These are phyloP conservation scores for Moniliella sp. DNA, from an alignment of 1,284 basidiomycete species.

Conservation along the genomic window DNA sequence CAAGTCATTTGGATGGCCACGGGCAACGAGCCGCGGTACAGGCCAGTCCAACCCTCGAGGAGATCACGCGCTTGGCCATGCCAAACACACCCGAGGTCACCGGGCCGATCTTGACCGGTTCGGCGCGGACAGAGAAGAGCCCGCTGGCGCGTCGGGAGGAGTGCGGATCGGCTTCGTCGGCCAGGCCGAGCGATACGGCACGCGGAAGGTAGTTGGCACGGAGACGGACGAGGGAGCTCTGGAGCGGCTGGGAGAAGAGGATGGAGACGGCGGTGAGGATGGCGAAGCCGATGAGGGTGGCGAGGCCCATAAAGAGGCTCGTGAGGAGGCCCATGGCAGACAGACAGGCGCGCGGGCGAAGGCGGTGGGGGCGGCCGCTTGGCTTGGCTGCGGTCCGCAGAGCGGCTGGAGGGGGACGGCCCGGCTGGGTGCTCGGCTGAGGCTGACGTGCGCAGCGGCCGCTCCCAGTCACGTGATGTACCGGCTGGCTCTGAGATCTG, in stretches of 20 bases:
- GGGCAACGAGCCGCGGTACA: slow-evolving; percentile 17
- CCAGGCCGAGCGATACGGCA: slow-evolving; percentile 25
- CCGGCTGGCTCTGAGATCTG: no score
- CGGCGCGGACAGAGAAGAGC: slow-evolving; percentile 10
- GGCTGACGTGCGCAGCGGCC: no score
- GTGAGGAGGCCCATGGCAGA: no score
- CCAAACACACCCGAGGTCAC: slow-evolving; percentile 18
- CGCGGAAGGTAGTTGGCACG: slow-evolving; percentile 31
- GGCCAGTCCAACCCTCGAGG: slow-evolving; percentile 25
- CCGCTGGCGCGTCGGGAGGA: slow-evolving; percentile 6
- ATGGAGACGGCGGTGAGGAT: slow-evolving; percentile 14
- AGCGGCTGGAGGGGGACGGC: no score
- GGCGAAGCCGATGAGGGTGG: slow-evolving; percentile 11
- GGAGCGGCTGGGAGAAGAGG: slow-evolving; percentile 22
- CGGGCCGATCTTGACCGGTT: slow-evolving; percentile 27
- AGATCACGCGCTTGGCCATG: slow-evolving; percentile 20
- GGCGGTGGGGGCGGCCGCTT: no score
- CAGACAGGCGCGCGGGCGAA: no score
- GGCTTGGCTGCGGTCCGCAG: no score
- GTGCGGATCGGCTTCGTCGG: slow-evolving; percentile 19
- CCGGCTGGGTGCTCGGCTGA: no score
- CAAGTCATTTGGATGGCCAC: slow-evolving; percentile 5
- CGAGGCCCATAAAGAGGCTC: no score
- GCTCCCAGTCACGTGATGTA: no score
- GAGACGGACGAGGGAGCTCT: slow-evolving; percentile 20